Evolutionary conservation across 192 early-diverging fungal species (phyloP).

Genomic region (Entomortierella beljakovae): DNA sequence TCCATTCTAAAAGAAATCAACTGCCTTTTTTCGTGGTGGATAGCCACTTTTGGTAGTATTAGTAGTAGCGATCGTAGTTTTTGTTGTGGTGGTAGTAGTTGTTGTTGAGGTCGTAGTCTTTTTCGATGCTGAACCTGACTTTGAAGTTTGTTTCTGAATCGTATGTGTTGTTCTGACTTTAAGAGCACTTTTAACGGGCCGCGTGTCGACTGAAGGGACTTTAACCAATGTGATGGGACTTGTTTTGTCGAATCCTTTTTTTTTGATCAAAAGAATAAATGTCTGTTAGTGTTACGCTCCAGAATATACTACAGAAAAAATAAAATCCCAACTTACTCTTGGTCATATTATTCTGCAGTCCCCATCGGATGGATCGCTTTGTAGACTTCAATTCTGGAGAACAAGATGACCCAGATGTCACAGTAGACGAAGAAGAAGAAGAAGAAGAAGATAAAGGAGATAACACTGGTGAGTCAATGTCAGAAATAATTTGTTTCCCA

Average conservation of each 20-base stretch:
- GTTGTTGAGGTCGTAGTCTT: conserved; percentile 1
- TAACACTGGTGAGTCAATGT: not conserved
- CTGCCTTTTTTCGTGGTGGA: conserved; percentile 7
- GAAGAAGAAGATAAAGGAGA: conserved; percentile 5
- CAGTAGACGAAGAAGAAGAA: conserved; percentile 23
- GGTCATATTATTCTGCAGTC: conserved; percentile 39
- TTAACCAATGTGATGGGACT: conserved; percentile 31
- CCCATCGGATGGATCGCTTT: conserved; percentile 47
- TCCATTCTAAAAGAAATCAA: conserved; percentile 12
- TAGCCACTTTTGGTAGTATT: not conserved
- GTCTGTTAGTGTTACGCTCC: not conserved
- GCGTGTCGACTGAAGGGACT: conserved; percentile 33
- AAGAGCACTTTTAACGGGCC: conserved; percentile 37
- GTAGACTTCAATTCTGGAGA: conserved; percentile 21
- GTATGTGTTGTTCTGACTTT: conserved; percentile 32
- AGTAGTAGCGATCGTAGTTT: not conserved
- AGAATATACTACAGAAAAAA: conserved; percentile 1
- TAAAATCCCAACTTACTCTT: conserved; percentile 24
- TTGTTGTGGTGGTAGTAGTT: conserved; percentile 1
- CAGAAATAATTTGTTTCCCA: not conserved
- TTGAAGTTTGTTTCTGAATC: conserved; percentile 25
- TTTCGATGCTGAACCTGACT: conserved; percentile 3
- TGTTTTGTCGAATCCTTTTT: conserved; percentile 50
- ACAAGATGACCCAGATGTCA: conserved; percentile 19
- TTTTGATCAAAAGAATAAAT: not conserved